Conservation (phyloP, 1,139 yeast species). For the Geotrichum restrictum region DNA sequence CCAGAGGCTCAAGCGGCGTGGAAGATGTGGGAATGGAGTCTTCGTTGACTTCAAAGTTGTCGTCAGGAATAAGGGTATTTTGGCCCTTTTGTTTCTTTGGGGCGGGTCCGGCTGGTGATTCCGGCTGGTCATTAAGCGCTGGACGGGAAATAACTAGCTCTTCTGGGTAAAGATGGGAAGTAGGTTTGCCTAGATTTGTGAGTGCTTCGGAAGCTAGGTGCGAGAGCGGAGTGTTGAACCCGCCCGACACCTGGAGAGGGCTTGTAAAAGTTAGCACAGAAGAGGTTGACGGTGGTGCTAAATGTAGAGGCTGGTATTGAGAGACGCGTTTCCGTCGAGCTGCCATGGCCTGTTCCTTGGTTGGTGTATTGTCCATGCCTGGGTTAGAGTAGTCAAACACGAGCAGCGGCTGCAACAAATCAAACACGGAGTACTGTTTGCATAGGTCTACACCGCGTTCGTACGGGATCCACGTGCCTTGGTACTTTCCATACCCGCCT, state of each 20-base stretch:
- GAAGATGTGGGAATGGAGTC: conserved; percentile 27
- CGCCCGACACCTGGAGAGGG: conserved; percentile 18
- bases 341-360: conserved; percentile 48
- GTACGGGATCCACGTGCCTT: conserved; percentile 88
- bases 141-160: conserved; percentile 6
- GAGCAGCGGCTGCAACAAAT: conserved; percentile 59
- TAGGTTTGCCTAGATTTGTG: conserved; percentile 13
- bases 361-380: conserved; percentile 58
- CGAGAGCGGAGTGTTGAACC: conserved; percentile 17
- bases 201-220: conserved; percentile 20
- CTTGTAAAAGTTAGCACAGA: conserved; percentile 17
- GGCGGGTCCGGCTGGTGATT: conserved; percentile 13
- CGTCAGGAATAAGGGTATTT: conserved; percentile 28
- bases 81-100: conserved; percentile 9
- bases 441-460: conserved; percentile 58
- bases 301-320: conserved; percentile 23
- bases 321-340: conserved; percentile 37
- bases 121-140: conserved; percentile 17
- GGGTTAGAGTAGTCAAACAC: conserved; percentile 52
- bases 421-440: conserved; percentile 60
- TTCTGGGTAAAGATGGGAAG: background rate
- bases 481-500: conserved; percentile 93
- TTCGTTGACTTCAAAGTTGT: conserved; percentile 29
- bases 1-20: conserved; percentile 51
- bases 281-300: conserved; percentile 18